phyloP scores from a whole-genome alignment of 2,329 filamentous ascomycete species.

The Monosporascus cannonballus region DNA sequence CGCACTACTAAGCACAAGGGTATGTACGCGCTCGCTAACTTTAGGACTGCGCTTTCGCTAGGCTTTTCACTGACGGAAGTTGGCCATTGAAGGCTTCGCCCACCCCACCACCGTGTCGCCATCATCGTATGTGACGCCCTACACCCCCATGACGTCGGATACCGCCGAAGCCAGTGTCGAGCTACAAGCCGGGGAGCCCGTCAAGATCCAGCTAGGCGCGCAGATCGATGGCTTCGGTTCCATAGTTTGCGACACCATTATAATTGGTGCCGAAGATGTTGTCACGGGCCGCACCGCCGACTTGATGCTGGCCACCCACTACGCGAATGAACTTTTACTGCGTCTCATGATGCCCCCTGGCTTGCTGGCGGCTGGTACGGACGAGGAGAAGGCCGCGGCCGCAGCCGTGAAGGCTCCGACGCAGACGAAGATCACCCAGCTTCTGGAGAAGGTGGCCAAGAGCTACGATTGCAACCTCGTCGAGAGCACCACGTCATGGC shows the following conservation, averaged over 20 bases:
- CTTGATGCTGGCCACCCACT: constrained; percentile 84
- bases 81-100: constrained; percentile 58
- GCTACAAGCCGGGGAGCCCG: constrained; percentile 77
- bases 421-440: constrained; percentile 77
- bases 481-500: constrained; percentile 97
- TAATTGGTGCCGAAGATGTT: constrained; percentile 61
- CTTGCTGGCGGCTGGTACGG: constrained; percentile 71
- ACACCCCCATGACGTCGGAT: constrained; percentile 86
- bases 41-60: background rate
- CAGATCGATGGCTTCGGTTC: constrained; percentile 97
- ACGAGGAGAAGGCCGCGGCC: constrained; percentile 94
- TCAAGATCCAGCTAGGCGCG: constrained; percentile 98
- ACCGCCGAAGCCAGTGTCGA: constrained; percentile 73
- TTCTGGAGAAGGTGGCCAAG: constrained; percentile 89
- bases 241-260: constrained; percentile 89
- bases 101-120: constrained; percentile 96
- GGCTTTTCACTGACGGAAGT: constrained; percentile 13
- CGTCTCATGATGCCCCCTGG: constrained; percentile 90
- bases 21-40: constrained; percentile 31
- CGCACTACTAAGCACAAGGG: constrained; percentile 99
- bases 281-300: constrained; percentile 77
- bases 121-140: constrained; percentile 89
- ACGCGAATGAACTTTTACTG: constrained; percentile 90
- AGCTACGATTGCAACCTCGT: constrained; percentile 87
- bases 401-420: constrained; percentile 74